Percentiles rank a stretch among this genome's conserved stretches.
Evolutionary conservation across 176 grass and related monocot genomes (phyloP).

Genomic region (Echinochloa phyllopogon): DNA sequence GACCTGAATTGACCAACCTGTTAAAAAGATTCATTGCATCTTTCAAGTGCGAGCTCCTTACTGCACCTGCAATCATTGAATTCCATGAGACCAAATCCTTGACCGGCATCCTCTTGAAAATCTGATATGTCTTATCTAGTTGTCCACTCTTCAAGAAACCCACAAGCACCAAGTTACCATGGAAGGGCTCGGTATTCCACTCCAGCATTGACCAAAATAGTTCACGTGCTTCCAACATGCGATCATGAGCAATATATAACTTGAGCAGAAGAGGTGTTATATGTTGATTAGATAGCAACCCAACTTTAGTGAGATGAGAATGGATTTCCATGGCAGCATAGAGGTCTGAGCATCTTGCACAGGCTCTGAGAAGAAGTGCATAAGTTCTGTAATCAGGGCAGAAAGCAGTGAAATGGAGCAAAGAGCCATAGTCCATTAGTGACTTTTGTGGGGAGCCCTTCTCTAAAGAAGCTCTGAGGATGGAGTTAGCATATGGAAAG

Average conservation of each 20-base stretch:
- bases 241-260: slow-evolving; percentile 61
- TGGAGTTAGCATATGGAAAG: slow-evolving; percentile 59
- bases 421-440: slow-evolving; percentile 52
- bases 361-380: slow-evolving; percentile 61
- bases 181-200: slow-evolving; percentile 45
- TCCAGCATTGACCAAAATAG: slow-evolving; percentile 49
- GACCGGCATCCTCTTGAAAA: slow-evolving; percentile 73
- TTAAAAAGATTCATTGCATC: slow-evolving; percentile 67
- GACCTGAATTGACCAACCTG: slow-evolving; percentile 52
- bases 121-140: slow-evolving; percentile 56
- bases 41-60: slow-evolving; percentile 45
- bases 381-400: slow-evolving; percentile 61
- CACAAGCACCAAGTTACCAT: slow-evolving; percentile 65
- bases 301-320: slow-evolving; percentile 55
- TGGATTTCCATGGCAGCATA: slow-evolving; percentile 55
- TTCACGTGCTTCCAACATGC: slow-evolving; percentile 50
- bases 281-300: slow-evolving; percentile 40
- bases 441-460: slow-evolving; percentile 60
- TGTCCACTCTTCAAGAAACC: slow-evolving; percentile 59
- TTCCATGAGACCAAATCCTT: slow-evolving; percentile 84
- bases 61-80: slow-evolving; percentile 67
- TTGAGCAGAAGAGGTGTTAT: slow-evolving; percentile 48
- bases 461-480: slow-evolving; percentile 67
- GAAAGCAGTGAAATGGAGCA: slow-evolving; percentile 55
- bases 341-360: slow-evolving; percentile 63